A percentile compares a stretch with the other conserved stretches of the same genome.
Conservation (phyloP, 2,329 filamentous ascomycete species). For the Diaporthe humulicola region DNA sequence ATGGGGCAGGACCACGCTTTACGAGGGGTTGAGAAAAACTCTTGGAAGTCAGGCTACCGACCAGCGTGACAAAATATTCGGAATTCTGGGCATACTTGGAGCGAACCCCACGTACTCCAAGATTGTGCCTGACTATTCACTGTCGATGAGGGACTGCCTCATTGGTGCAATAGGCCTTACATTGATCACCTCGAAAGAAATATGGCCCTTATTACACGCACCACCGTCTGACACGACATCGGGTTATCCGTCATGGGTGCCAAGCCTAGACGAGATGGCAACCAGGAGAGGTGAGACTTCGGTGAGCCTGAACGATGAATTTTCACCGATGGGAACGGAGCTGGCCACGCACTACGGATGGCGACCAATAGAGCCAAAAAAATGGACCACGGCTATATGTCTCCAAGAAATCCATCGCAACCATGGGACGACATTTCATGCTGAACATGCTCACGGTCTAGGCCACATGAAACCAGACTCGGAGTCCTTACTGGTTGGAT, state of each 20-base stretch:
- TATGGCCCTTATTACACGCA: neutral
- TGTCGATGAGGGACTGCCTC: neutral
- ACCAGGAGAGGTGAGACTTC: neutral
- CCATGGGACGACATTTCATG: too few species aligned
- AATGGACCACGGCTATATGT: neutral
- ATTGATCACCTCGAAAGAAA: neutral
- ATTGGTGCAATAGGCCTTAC: neutral
- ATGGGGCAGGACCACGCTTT: neutral
- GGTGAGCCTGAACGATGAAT: fast-evolving
- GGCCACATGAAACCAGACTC: too few species aligned
- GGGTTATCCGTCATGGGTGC: neutral
- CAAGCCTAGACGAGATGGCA: neutral
- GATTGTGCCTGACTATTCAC: neutral
- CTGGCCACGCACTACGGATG: too few species aligned
- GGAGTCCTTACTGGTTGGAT: neutral
- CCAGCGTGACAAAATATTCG: neutral
- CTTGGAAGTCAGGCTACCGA: neutral
- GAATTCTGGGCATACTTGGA: neutral
- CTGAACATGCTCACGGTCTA: too few species aligned
- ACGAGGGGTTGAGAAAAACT: neutral
- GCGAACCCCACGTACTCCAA: neutral
- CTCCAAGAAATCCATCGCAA: neutral
- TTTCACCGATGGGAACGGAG: too few species aligned
- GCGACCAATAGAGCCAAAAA: too few species aligned
- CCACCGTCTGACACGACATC: neutral